Evolutionary conservation across 208 protist genomes (phyloP), one percentile per base, ranked within the genome.

Genomic region (Leishmania arabica): DNA sequence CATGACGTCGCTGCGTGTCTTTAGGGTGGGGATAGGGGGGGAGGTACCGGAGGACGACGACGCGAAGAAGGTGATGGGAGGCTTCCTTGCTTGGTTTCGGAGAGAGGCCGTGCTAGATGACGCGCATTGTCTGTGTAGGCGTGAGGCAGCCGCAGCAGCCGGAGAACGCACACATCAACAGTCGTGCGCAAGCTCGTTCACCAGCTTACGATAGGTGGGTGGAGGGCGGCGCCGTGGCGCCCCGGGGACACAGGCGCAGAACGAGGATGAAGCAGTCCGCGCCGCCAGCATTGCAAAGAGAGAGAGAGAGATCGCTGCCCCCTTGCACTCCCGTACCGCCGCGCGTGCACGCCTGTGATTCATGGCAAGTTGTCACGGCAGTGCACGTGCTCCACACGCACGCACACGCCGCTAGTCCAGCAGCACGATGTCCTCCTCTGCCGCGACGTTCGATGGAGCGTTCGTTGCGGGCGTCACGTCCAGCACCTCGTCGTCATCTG

Each of bases 401-500:
- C 17, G 17, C 17, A 21, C 40, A 21, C 13, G 6, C 45, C 9
- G 69, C 13, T 73, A 73, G 56, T 83, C 74, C 64, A 83, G 53
- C 34, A 80, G 45, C 11, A 80, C 47, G 0, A 81, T 66, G 4
- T 8, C 58, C 15, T 78, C n/a, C n/a, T 71, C 7, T n/a, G 58
- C 51, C 62, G 47, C 69, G 0, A 72, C 42, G 21, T 72, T 49
- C 72, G 45, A 53, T 40, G 31, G 37, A 6, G 8, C 37, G 4
- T 27, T 47, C 24, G 3, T 42, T 0, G 24, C 54, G 56, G 65
- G 54, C 45, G 45, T 15, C 77, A 80, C 21, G 21, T 27, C 37
- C 19, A 19, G 31, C 68, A 69, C 24, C 31, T 81, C 83, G 7
- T 75, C 58, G 19, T 76, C 53, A 45, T 84, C 49, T 86, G 64